Percentiles rank a stretch among this genome's conserved stretches.
Conservation (phyloP, 192 early-diverging fungal species). For the Coemansia sp. region DNA sequence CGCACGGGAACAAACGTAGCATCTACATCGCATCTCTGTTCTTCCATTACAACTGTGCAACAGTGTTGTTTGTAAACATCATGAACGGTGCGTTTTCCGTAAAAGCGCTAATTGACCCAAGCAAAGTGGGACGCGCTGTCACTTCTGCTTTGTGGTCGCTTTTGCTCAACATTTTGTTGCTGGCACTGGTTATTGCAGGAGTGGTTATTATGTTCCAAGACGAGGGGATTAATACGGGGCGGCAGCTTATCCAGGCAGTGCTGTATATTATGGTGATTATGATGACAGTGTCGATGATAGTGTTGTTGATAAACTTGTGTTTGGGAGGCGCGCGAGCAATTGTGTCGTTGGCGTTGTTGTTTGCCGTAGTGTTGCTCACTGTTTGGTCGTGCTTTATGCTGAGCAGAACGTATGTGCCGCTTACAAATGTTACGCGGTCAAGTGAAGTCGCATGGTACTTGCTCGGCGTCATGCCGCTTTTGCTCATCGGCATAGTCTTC, state of each 20-base stretch:
- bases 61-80: neutral
- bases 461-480: conserved; percentile 10
- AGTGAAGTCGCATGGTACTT: conserved; percentile 15
- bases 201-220: conserved; percentile 7
- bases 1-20: conserved; percentile 10
- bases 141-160: neutral
- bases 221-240: neutral
- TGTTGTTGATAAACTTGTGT: neutral
- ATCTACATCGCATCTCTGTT: conserved; percentile 33
- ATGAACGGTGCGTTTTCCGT: neutral
- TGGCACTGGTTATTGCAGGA: conserved; percentile 5
- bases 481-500: conserved; percentile 9
- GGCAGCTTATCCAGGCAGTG: conserved; percentile 13
- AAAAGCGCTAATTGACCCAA: neutral
- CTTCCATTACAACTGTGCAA: conserved; percentile 19
- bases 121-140: neutral
- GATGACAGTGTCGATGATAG: neutral
- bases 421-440: neutral
- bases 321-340: neutral
- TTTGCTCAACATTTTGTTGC: neutral
- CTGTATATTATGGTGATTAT: conserved; percentile 15
- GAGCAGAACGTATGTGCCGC: conserved; percentile 10
- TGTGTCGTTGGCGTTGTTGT: neutral
- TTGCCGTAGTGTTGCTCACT: neutral
- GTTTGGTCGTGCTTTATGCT: conserved; percentile 17